These are phyloP conservation scores for Talaromyces stipitatus DNA, from an alignment of 495 filamentous ascomycete species.

Conservation along the genomic window DNA sequence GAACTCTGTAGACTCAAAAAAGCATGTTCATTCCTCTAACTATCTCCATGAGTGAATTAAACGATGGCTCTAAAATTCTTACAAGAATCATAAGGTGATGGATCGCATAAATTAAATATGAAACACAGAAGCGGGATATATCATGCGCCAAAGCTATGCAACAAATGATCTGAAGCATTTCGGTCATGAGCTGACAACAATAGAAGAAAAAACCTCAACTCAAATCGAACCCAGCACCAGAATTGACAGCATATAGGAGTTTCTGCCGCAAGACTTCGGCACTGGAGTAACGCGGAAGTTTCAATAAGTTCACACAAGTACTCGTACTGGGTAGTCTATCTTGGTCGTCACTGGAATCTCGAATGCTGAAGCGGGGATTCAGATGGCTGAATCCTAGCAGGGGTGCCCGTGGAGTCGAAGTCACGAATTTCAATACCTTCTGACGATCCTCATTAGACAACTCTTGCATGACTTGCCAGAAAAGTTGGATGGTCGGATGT, in stretches of 20 bases:
- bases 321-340: constrained; percentile 87
- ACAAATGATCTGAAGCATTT: not conserved
- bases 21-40: too few species aligned
- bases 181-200: not conserved
- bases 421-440: constrained; percentile 92
- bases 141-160: constrained; percentile 5
- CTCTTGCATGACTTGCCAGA: constrained; percentile 83
- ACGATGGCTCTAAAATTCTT: not conserved
- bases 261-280: constrained; percentile 60
- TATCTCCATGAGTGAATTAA: too few species aligned
- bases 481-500: constrained; percentile 74
- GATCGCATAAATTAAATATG: not conserved
- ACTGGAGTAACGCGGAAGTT: constrained; percentile 75
- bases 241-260: constrained; percentile 82
- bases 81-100: not conserved
- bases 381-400: constrained; percentile 83
- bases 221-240: constrained; percentile 92
- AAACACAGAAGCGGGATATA: not conserved
- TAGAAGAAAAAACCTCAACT: constrained; percentile 39
- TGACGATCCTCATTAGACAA: constrained; percentile 68
- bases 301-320: constrained; percentile 93
- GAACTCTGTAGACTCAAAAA: too few species aligned
- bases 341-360: constrained; percentile 73
- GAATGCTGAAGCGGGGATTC: constrained; percentile 80
- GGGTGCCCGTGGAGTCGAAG: constrained; percentile 85